These are phyloP conservation scores for Oryza glumipatula DNA, from an alignment of 176 grass and related monocot genomes.

Conservation along the genomic window DNA sequence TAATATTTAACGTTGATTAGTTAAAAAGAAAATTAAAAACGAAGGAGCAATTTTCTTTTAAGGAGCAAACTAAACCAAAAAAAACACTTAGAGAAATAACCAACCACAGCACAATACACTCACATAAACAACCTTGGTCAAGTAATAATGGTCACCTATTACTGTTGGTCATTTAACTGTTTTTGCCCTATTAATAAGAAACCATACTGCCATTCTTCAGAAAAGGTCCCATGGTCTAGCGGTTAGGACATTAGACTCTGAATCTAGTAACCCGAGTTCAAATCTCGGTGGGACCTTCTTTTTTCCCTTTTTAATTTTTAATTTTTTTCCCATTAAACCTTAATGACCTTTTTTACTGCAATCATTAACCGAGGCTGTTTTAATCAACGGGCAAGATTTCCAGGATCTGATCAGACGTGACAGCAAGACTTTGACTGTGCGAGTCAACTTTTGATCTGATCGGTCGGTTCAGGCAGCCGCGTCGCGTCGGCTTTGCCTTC, in stretches of 20 bases:
- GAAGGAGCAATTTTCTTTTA: too few species aligned
- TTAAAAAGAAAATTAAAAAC: too few species aligned
- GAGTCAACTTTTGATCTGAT: not conserved
- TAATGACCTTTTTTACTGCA: not conserved
- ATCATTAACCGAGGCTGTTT: not conserved
- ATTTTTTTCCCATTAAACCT: not conserved
- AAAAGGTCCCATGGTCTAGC: conserved; percentile 64
- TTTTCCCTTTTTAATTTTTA: not conserved
- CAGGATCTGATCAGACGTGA: not conserved
- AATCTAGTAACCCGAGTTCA: conserved; percentile 82
- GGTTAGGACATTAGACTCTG: conserved; percentile 84
- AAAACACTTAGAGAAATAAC: too few species aligned
- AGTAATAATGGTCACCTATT: too few species aligned
- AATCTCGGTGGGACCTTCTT: conserved; percentile 65
- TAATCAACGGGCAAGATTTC: not conserved
- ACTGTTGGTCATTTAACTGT: too few species aligned
- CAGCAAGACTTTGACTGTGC: not conserved
- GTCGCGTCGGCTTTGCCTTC: not conserved
- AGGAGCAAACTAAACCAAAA: too few species aligned
- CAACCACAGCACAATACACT: too few species aligned
- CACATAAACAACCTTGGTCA: too few species aligned
- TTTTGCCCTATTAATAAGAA: not conserved
- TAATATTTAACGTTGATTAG: too few species aligned
- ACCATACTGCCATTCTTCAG: accelerated
- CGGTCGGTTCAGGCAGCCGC: not conserved